Evolutionary conservation across 2,329 filamentous ascomycete genomes (phyloP), one percentile per base, ranked within the genome.

Genomic region (Coleophoma cylindrospora): DNA sequence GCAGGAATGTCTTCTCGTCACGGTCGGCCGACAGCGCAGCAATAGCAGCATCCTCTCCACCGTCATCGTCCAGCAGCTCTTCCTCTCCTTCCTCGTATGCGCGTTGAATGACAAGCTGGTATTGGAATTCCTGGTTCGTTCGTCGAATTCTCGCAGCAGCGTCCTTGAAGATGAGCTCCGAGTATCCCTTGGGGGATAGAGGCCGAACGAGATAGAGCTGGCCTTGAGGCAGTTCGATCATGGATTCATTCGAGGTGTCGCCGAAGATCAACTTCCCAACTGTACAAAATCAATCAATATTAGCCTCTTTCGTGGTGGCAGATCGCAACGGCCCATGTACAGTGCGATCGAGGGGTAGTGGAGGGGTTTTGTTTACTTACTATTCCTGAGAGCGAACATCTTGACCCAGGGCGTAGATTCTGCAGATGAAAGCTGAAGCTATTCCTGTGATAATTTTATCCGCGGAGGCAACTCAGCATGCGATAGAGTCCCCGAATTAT

Each of bases 131-230:
- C 67, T 96, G 91, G 17, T 89, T 91, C 14, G 94, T 97, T 56
- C 89, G 84, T 57, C 95, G 87, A 64, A 99, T 95, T 56, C 87
- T 90, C 48, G 92, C 90, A 43, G 90, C 88, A 37, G 91, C 87
- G 83, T 99, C 94, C 70, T 94, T 96, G 79, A 96, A 99, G 70
- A 99, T 95, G 66, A 97, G 90, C 70, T 99, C 94, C 1, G 92
- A 96, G 68, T 96, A 97, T 58, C 94, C 94, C 70, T 99, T 99
- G 50, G 92, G 91, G 8, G 92, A 97, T 45, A 90, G 81, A 11
- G 94, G 94, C 62, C 94, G 89, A 61, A 99, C 94, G 59, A 99
- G 86, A 70, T 96, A 99, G 41, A 99, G 89, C 70, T 97, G 91
- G 66, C 94, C 94, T 70, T 97, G 91, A 14, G 91, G 84, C 40